phyloP scores from a whole-genome alignment of 2,329 filamentous ascomycete species.

The Fusarium tjaetaba region DNA sequence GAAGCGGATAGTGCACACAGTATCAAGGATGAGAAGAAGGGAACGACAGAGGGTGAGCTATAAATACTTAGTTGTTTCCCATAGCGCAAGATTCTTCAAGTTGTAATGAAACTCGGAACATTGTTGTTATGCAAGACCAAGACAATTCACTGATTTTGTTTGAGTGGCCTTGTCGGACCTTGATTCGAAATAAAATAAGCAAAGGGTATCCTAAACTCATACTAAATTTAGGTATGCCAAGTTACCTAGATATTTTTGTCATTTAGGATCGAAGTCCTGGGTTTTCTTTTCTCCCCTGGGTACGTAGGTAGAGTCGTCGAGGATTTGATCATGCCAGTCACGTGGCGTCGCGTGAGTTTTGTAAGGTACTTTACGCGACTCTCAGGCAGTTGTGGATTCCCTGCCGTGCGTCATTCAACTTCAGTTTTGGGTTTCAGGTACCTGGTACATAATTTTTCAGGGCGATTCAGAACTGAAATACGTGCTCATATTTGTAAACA shows the following conservation, averaged over 20 bases:
- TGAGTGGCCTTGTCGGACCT: background rate
- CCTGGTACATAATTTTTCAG: background rate
- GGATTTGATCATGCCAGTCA: constrained; percentile 1
- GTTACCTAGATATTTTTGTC: background rate
- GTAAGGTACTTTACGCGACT: constrained; percentile 22
- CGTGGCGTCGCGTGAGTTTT: constrained; percentile 21
- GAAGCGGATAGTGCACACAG: background rate
- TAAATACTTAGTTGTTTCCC: background rate
- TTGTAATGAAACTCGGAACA: background rate
- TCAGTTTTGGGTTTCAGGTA: background rate
- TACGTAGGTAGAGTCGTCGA: background rate
- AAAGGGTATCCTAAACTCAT: too few relatives aligned
- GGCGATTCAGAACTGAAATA: background rate
- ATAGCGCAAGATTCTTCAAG: background rate
- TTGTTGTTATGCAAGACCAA: background rate
- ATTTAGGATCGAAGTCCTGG: background rate
- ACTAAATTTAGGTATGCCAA: background rate
- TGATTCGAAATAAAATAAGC: background rate
- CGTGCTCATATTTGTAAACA: background rate
- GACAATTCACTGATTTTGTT: background rate
- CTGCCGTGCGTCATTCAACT: constrained; percentile 17
- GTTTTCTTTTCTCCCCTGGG: background rate
- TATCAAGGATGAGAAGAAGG: background rate
- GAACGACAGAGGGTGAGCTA: background rate
- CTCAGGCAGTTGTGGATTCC: background rate